Percentiles rank a stretch among this genome's conserved stretches.
Evolutionary conservation across 768 basidiomycete species (phyloP).

Genomic region (Suillus americanus): DNA sequence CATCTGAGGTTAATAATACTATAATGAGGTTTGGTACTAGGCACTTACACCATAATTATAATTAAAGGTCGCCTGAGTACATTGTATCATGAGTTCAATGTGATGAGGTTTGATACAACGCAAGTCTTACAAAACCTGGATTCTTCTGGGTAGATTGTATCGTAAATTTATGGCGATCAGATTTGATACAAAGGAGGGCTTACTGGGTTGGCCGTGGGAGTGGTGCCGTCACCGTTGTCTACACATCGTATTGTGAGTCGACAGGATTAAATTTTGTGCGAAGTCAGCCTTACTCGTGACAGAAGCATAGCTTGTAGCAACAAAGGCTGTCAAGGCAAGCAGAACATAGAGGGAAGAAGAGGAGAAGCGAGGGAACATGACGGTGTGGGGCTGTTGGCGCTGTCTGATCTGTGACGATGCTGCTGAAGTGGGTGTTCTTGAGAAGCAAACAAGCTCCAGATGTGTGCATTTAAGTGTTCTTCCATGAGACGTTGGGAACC

Average conservation of each 20-base stretch:
- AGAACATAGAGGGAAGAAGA: not conserved
- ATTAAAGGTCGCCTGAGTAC: not conserved
- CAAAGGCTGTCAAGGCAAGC: not conserved
- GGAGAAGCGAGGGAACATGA: slow-evolving; percentile 7
- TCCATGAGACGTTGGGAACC: not conserved
- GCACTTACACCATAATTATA: not conserved
- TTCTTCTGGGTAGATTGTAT: no score
- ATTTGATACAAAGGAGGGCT: no score
- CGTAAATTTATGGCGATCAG: no score
- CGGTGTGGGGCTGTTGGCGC: not conserved
- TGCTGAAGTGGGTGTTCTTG: not conserved
- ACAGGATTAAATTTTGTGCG: not conserved
- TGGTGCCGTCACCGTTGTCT: no score
- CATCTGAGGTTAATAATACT: not conserved
- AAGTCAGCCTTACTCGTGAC: not conserved
- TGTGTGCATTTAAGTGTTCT: not conserved
- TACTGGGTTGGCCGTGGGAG: not conserved
- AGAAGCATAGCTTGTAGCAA: not conserved
- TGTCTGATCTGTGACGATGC: not conserved
- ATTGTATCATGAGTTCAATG: not conserved
- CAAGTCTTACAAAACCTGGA: not conserved
- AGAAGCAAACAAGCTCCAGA: not conserved
- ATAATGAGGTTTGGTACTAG: not conserved
- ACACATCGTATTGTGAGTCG: not conserved
- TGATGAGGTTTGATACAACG: no score